phyloP scores from a whole-genome alignment of 352 stramenopile species.

The Globisporangium nunn region DNA sequence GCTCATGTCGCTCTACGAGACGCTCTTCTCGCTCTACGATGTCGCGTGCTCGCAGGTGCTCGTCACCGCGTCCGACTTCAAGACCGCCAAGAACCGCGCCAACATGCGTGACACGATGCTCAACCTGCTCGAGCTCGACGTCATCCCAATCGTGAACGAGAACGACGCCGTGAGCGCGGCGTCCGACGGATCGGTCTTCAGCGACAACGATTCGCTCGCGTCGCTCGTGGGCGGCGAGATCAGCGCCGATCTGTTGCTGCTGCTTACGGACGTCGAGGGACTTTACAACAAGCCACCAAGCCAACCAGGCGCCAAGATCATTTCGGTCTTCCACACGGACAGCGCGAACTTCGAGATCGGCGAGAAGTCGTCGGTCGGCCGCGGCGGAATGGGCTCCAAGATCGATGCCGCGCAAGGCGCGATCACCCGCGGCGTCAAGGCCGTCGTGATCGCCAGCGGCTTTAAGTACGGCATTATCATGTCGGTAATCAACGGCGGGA shows the following conservation, averaged over 20 bases:
- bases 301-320: conserved; percentile 72
- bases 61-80: conserved; percentile 77
- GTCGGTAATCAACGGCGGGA: conserved; percentile 79
- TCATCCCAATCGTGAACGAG: conserved; percentile 98
- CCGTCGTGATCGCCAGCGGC: conserved; percentile 91
- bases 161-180: conserved; percentile 94
- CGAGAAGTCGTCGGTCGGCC: conserved; percentile 75
- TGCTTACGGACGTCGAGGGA: conserved; percentile 97
- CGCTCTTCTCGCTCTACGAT: conserved; percentile 93
- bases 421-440: conserved; percentile 86
- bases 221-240: conserved; percentile 87
- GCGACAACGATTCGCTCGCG: conserved; percentile 94
- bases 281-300: conserved; percentile 90
- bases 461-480: conserved; percentile 91
- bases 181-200: conserved; percentile 85
- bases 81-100: conserved; percentile 74
- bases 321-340: conserved; percentile 62
- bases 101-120: conserved; percentile 88
- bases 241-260: conserved; percentile 90
- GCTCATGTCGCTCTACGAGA: conserved; percentile 97
- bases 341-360: conserved; percentile 62
- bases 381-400: conserved; percentile 94
- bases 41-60: conserved; percentile 91
- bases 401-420: conserved; percentile 88
- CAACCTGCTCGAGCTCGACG: conserved; percentile 91